Evolutionary conservation across 371 early-diverging fungal species (phyloP).

Genomic region (Dichotomocladium elegans): DNA sequence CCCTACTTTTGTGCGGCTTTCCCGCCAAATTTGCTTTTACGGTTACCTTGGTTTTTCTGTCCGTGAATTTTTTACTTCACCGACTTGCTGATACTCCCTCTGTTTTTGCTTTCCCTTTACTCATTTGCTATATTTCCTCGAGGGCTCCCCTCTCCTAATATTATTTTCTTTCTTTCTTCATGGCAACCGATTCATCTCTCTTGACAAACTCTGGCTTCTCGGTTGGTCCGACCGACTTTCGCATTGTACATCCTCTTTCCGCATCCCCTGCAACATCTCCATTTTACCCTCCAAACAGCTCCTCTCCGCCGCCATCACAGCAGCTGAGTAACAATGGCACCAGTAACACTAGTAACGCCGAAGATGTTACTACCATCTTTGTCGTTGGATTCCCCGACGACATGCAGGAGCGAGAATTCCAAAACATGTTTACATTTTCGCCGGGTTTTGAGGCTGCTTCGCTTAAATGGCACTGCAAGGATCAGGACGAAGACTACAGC

Average conservation of each 20-base stretch:
- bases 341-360: conserved; percentile 11
- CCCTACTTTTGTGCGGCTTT: not conserved
- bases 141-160: conserved; percentile 4
- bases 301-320: conserved; percentile 5
- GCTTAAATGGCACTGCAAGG: conserved; percentile 76
- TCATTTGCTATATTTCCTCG: no score
- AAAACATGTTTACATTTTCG: conserved; percentile 95
- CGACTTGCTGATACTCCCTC: not conserved
- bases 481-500: conserved; percentile 37
- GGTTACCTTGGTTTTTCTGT: no score
- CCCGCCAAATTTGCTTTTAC: no score
- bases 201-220: conserved; percentile 12
- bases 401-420: conserved; percentile 95
- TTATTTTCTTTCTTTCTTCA: conserved; percentile 11
- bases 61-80: no score
- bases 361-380: conserved; percentile 91
- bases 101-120: not conserved
- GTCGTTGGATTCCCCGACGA: conserved; percentile 97
- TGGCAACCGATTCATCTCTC: conserved; percentile 16
- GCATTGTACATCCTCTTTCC: conserved; percentile 22
- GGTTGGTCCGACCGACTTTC: conserved; percentile 7
- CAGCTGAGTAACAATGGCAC: conserved; percentile 1
- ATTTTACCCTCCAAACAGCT: conserved; percentile 10
- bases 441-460: conserved; percentile 95
- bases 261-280: conserved; percentile 17